phyloP scores from a whole-genome alignment of 352 stramenopile genomes.

The Phytophthora macrochlamydospora region DNA sequence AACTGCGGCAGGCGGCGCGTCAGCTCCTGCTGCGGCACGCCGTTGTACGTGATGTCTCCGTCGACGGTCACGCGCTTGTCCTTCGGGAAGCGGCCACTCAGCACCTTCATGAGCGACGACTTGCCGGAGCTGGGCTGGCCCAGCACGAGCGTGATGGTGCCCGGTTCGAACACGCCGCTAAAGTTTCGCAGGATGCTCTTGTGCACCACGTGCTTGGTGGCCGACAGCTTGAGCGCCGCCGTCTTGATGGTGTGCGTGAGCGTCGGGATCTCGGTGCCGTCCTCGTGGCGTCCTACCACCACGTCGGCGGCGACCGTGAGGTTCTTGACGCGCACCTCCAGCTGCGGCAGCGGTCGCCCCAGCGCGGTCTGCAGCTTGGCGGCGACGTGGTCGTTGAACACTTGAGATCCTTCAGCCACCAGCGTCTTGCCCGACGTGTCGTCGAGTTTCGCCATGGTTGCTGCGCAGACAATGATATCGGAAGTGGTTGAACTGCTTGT shows the following conservation, averaged over 20 bases:
- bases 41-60: constrained; percentile 3
- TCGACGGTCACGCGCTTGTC: constrained; percentile 4
- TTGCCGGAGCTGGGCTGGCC: constrained; percentile 14
- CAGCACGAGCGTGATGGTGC: constrained; percentile 14
- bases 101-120: constrained; percentile 13
- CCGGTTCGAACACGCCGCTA: constrained; percentile 4
- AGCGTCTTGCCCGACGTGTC: constrained; percentile 9
- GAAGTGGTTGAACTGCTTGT: too few species aligned
- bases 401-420: constrained; percentile 30
- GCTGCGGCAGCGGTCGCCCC: constrained; percentile 27
- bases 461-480: too few species aligned
- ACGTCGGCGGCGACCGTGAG: constrained; percentile 39
- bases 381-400: constrained; percentile 37
- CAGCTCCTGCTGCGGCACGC: not conserved
- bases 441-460: constrained; percentile 1
- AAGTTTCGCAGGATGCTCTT: constrained; percentile 3
- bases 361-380: constrained; percentile 32
- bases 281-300: constrained; percentile 20
- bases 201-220: constrained; percentile 6
- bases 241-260: constrained; percentile 1
- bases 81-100: constrained; percentile 7
- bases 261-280: constrained; percentile 5
- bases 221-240: constrained; percentile 7
- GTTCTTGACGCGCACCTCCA: constrained; percentile 50
- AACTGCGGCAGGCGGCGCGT: constrained; percentile 32